Base-by-base conservation (phyloP, 2,329 filamentous ascomycete genomes). In the Phialemoniopsis sp. region DNA sequence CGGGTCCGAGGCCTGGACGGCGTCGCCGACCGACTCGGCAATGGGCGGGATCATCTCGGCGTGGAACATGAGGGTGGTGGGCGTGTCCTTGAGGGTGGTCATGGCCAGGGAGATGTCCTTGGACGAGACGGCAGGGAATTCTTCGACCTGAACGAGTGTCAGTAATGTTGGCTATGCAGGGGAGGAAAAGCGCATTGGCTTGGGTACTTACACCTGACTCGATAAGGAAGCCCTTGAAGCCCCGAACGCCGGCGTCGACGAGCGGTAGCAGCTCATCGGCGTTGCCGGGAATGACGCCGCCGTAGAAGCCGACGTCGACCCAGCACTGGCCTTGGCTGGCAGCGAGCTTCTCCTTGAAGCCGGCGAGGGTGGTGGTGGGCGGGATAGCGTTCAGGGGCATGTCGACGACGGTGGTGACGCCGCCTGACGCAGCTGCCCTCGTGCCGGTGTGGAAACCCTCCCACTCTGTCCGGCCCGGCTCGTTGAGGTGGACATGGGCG, bases 241-340 rank as follows among this genome's bases (percentile, higher is more conserved):
- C 93, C 48, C 90, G 76, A 10, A 97, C 91, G 39, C 93, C 93
- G 31, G 81, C 85, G 41, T 87, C 76, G 1, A 97, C 86, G 4
- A 98, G 72, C 1, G 82, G 83, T 51, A 87, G 80, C 40, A 98
- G 67, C 54, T 97, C 82, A 10, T 76, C 63, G 3, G 82, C 78
- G 57, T 98, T 98, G 2, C 91, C 93, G 4, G 93, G 93, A 35
- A 98, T 82, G 30, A 97, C 81, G 26, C 93, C 93, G 18, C 93
- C 93, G 58, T 97, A 97, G 64, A 98, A 97, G 21, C 89, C 93
- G n/a, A 97, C 90, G 54, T 97, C 93, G 18, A 97, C 89, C 91
- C 91, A 98, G 66, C 91, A 95, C 66, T 97, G 85, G 28, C 87
- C 89, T 45, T 78, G 65, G 31, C 89, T 89, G 17, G 93, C 93